Evolutionary conservation across 2,329 filamentous ascomycete species (phyloP), one percentile per base, ranked within the genome.

Genomic region (Colletotrichum trifolii): DNA sequence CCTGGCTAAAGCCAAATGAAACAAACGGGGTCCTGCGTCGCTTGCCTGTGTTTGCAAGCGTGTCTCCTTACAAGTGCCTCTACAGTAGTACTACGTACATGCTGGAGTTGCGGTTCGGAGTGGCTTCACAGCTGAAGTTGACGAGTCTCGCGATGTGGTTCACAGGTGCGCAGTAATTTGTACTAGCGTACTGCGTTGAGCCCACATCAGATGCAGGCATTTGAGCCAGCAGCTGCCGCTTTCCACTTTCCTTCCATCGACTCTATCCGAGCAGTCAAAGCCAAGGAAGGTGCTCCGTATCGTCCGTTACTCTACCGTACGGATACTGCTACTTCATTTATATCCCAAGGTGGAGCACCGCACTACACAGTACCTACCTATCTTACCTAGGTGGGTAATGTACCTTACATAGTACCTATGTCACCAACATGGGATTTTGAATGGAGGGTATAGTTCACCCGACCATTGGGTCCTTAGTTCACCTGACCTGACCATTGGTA

Each of bases 1-100:
- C 56, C 58, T 40, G 49, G 53, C 53, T 39, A 47, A 46, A 48
- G 47, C 39, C 39, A 40, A 62, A 65, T 65, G 42, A 62, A 62
- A 55, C 61, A 55, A 45, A 45, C 45, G 61, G 49, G 50, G 56
- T 59, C 61, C 39, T 55, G 56, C 39, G 45, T 55, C 33, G 55
- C 48, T 5, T 25, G 25, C 25, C 4, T 25, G 25, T 25, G 25
- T 25, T 25, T 25, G 25, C 25, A 4, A 25, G 25, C 25, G 25
- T 2, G 25, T 25, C 25, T 25, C 25, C 25, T 25, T 25, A 25
- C 25, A 13, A 3, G 15, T 6, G 11, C 11, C 40, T 43, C 40
- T n/a, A 12, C 12, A 13, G 10, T 13, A 43, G 9, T 12, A 7
- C 8, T 13, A 11, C 40, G 10, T 43, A 43, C 40, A 12, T 43